A percentile compares a stretch with the other conserved stretches of the same genome.
These are phyloP conservation scores for Tolypocladium ovalisporum DNA, from an alignment of 2,329 filamentous ascomycete species.

Conservation along the genomic window DNA sequence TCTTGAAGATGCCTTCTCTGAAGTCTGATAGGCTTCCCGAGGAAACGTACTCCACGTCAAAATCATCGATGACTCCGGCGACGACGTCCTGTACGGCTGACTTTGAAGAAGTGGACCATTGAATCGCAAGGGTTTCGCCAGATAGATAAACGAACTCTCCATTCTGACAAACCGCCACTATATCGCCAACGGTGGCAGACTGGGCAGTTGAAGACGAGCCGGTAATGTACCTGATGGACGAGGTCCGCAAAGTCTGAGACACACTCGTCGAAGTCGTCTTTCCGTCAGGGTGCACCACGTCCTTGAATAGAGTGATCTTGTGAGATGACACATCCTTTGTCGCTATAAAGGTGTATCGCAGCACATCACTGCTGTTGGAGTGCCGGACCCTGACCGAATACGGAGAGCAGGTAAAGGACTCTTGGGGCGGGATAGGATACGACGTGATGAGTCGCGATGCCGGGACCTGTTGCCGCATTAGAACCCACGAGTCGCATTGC, in stretches of 20 bases:
- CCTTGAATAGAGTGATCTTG: constrained; percentile 49
- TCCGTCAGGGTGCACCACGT: constrained; percentile 38
- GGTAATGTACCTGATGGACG: constrained; percentile 23
- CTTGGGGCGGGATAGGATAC: constrained; percentile 55
- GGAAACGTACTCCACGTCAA: constrained; percentile 39
- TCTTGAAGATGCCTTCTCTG: constrained; percentile 43
- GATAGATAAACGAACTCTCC: constrained; percentile 52
- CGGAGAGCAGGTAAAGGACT: constrained; percentile 51
- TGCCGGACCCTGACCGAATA: constrained; percentile 45
- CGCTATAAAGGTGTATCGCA: constrained; percentile 51
- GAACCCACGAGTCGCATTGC: background rate
- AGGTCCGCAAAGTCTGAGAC: constrained; percentile 29
- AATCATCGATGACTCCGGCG: constrained; percentile 18
- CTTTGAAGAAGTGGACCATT: constrained; percentile 23
- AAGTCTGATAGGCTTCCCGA: constrained; percentile 36
- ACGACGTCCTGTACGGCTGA: constrained; percentile 23
- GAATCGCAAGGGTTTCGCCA: constrained; percentile 32
- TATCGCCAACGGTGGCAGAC: constrained; percentile 15
- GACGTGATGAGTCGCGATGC: constrained; percentile 53
- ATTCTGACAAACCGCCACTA: constrained; percentile 48
- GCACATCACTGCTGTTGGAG: constrained; percentile 33
- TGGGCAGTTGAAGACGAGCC: constrained; percentile 16
- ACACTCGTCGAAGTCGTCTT: constrained; percentile 40
- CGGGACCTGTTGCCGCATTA: constrained; percentile 34
- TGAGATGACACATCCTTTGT: constrained; percentile 35